Evolutionary conservation across 345 rosid genomes (phyloP), one percentile per base, ranked within the genome.

Genomic region (Geranium brycei): DNA sequence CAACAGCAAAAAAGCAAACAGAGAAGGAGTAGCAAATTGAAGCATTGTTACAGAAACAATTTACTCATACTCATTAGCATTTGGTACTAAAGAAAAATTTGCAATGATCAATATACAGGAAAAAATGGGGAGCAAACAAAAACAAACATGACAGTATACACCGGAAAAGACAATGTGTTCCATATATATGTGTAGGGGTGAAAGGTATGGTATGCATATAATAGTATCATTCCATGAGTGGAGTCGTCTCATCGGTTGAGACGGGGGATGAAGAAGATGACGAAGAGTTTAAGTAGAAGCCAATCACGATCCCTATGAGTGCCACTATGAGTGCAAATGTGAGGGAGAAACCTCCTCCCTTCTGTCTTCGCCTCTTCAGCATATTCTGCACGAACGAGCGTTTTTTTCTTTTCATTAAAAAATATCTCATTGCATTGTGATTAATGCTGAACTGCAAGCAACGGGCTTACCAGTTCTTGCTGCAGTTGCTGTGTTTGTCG

Each of bases 271-370:
- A 83, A 5, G 84, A 86, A 57, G 96, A 75, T 69, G 84, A 57
- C 4, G 83, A 71, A 60, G 85, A 74, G 72, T 89, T 86, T 82
- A 89, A 71, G 73, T 87, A 78, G 68, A 85, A 82, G 38, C 98
- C 96, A 19, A 77, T 78, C 84, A 83, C 67, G 64, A 92, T 80
- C 31, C 98, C 96, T 3, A 89, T 79, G 41, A 89, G 81, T 63
- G 88, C 95, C 67, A 92, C 95, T 51, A 87, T 57, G 17, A 80
- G 81, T n/a, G 96, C 95, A 41, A 89, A 84, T 62, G 71, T 83
- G 58, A 89, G 47, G 55, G 98, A 87, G 73, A 91, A 81, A 58
- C 91, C 92, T 73, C 77, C 16, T 66, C 73, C 76, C 62, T 75
- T 78, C 60, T 75, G 81, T 74, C 78, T 83, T 73, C 85, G 74